Evolutionary conservation across 2,329 filamentous ascomycete species (phyloP), one percentile per base, ranked within the genome.

Genomic region (Cytospora piceae): DNA sequence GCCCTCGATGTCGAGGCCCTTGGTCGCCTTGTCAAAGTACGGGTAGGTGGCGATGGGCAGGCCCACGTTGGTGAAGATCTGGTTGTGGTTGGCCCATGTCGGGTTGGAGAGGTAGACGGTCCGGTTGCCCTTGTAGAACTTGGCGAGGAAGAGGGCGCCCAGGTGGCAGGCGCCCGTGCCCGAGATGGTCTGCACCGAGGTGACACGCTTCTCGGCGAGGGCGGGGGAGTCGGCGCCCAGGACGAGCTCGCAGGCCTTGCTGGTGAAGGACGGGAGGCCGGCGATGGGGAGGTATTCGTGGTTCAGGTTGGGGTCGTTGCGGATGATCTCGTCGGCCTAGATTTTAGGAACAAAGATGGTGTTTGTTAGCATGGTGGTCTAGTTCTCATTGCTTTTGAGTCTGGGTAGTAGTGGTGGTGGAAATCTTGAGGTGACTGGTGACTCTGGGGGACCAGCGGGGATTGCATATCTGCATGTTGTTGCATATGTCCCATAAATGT

Each of bases 201-300:
- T 84, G 69, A 88, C 83, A 69, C 95, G 91, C 79, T 94, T 92
- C 75, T 98, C 92, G 71, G 85, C 82, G 74, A 97, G 85, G 65
- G 94, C 95, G 53, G 92, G 88, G 60, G 92, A 96, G 72, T 91
- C 87, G 70, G 80, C 78, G 71, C 95, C 94, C 37, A 98, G 85
- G 67, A 97, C 91, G 72, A 98, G 85, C 81, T 95, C 94, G 76
- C 94, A 92, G 29, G 95, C 94, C 75, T 95, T 96, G 72, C 87
- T 85, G 67, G 93, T 97, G 81, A 97, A 96, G 69, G 90, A 85
- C 64, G 89, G 81, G 67, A 98, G 85, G 75, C 95, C 95, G 69
- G 93, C 91, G 77, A 99, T 99, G 67, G 95, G 94, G 67, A 96
- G 92, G 80, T 99, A 99, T 85, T 99, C 95, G 83, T 99, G 94